Evolutionary conservation across 805 yeast species (phyloP).

Genomic region (Ogataea polymorpha): DNA sequence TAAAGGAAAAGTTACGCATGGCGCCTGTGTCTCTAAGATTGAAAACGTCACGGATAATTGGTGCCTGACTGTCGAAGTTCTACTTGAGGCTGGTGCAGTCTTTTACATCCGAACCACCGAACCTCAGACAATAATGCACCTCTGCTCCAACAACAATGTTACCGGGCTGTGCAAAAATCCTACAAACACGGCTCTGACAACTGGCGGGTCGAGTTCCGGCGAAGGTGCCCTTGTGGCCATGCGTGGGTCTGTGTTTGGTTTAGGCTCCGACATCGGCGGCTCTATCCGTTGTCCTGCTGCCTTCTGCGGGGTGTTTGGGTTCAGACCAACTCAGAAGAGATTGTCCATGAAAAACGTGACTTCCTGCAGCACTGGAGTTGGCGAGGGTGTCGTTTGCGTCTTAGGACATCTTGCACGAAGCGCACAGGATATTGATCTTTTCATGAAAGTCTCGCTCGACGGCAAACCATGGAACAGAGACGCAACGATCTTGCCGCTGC

Average conservation of each 20-base stretch:
- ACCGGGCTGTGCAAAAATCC: slow-evolving; percentile 10
- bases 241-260: slow-evolving; percentile 7
- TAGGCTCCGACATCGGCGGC: slow-evolving; percentile 10
- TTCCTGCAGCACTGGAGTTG: slow-evolving; percentile 40
- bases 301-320: slow-evolving; percentile 47
- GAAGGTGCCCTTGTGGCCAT: slow-evolving; percentile 8
- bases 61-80: slow-evolving; percentile 39
- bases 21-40: slow-evolving; percentile 43
- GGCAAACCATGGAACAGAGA: slow-evolving; percentile 58
- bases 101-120: slow-evolving; percentile 7
- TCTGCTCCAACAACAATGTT: slow-evolving; percentile 8
- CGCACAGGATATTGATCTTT: slow-evolving; percentile 47
- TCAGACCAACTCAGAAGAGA: slow-evolving; percentile 50
- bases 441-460: slow-evolving; percentile 44
- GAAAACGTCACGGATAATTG: slow-evolving; percentile 41
- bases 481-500: slow-evolving; percentile 45
- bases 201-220: slow-evolving; percentile 11
- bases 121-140: slow-evolving; percentile 8
- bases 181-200: slow-evolving; percentile 6
- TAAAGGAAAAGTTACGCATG: slow-evolving; percentile 50
- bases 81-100: slow-evolving; percentile 34
- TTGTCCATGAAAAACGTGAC: slow-evolving; percentile 40
- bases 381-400: slow-evolving; percentile 45
- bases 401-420: slow-evolving; percentile 47
- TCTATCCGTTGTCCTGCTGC: slow-evolving; percentile 41